These are phyloP conservation scores for Paramecium biaurelia DNA, from an alignment of 73 alveolate species.

Conservation along the genomic window DNA sequence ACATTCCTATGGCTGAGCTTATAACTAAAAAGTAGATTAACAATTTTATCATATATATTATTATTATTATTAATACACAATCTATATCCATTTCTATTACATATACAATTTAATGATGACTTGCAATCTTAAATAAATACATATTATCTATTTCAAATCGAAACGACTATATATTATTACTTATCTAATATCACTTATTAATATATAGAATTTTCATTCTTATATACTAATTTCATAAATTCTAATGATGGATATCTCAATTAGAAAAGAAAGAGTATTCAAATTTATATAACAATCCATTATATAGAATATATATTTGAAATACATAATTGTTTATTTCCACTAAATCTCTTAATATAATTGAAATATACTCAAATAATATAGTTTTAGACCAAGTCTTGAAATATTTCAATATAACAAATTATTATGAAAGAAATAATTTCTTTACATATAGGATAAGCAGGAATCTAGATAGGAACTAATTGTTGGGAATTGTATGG, in stretches of 20 bases:
- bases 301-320: too few relatives aligned
- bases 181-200: too few relatives aligned
- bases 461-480: neutral
- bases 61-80: neutral
- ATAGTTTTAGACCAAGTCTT: neutral
- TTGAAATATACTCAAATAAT: neutral
- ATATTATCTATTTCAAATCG: too few relatives aligned
- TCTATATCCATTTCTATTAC: neutral
- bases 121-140: too few relatives aligned
- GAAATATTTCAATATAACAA: neutral
- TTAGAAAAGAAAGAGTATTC: too few relatives aligned
- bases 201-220: too few relatives aligned
- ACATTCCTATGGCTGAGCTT: neutral
- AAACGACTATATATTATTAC: too few relatives aligned
- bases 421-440: neutral
- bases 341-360: neutral
- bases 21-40: neutral
- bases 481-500: neutral
- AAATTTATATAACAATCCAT: too few relatives aligned
- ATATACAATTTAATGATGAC: too few relatives aligned
- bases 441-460: neutral
- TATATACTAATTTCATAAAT: too few relatives aligned
- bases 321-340: too few relatives aligned
- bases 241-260: too few relatives aligned
- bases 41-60: neutral